Percentiles rank a stretch among this genome's conserved stretches.
phyloP scores from a whole-genome alignment of 305 asterid genomes.

The Lippia alba region DNA sequence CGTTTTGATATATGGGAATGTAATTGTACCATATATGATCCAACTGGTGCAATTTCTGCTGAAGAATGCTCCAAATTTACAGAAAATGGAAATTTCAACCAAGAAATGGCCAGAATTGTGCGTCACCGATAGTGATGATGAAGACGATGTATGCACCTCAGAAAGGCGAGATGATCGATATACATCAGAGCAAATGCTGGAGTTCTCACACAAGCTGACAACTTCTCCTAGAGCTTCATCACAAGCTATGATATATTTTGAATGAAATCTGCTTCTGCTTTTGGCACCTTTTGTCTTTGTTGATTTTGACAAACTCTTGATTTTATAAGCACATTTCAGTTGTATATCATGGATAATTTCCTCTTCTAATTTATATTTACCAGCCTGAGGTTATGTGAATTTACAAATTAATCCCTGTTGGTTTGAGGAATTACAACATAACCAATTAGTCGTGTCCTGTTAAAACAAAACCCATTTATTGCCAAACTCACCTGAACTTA shows the following conservation, averaged over 20 bases:
- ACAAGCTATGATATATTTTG: conserved; percentile 9
- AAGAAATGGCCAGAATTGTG: neutral
- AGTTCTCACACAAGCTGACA: conserved; percentile 7
- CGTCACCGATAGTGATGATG: too few relatives aligned
- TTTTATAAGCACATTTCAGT: too few relatives aligned
- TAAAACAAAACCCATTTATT: too few relatives aligned
- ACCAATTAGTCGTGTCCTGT: too few relatives aligned
- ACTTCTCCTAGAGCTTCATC: conserved; percentile 25
- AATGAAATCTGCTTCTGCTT: neutral
- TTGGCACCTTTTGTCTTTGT: neutral
- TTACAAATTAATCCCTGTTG: too few relatives aligned
- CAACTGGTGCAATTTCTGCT: conserved; percentile 34
- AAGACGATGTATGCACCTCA: neutral
- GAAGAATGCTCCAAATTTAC: conserved; percentile 9
- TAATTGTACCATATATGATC: conserved; percentile 1
- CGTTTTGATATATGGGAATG: neutral
- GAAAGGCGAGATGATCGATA: neutral
- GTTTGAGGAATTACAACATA: too few relatives aligned
- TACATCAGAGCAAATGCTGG: conserved; percentile 18
- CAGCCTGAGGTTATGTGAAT: too few relatives aligned
- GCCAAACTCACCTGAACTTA: too few relatives aligned
- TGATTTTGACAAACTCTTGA: neutral
- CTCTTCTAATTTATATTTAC: too few relatives aligned
- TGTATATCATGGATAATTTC: too few relatives aligned
- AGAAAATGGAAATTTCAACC: conserved; percentile 16